phyloP scores from a whole-genome alignment of 2,329 filamentous ascomycete species.

The Cladosporium sp. region DNA sequence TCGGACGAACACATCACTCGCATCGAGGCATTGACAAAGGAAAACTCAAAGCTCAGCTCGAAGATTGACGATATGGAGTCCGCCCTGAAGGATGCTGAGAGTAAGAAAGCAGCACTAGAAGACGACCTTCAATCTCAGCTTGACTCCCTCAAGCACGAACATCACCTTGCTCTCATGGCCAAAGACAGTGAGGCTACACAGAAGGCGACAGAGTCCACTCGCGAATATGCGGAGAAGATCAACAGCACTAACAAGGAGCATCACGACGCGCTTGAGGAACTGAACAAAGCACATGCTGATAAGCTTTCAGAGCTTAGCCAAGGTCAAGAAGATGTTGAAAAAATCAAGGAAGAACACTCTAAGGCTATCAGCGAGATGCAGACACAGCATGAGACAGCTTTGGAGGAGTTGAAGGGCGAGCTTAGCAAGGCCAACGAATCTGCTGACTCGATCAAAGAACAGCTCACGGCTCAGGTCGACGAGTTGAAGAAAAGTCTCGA shows the following conservation, averaged over 20 bases:
- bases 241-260: slow-evolving; percentile 8
- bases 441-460: slow-evolving; percentile 7
- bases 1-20: slow-evolving; percentile 15
- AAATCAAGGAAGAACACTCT: slow-evolving; percentile 14
- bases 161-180: background rate
- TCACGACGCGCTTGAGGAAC: slow-evolving; percentile 1
- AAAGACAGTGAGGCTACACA: slow-evolving; percentile 1
- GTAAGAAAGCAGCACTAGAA: background rate
- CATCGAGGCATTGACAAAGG: slow-evolving; percentile 7
- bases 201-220: slow-evolving; percentile 1
- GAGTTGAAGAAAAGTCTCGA: slow-evolving; percentile 12
- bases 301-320: slow-evolving; percentile 15
- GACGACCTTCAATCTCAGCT: slow-evolving; percentile 4
- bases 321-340: slow-evolving; percentile 10
- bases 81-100: background rate
- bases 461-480: slow-evolving; percentile 9
- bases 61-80: background rate
- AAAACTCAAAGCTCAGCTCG: background rate
- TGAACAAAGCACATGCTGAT: slow-evolving; percentile 14
- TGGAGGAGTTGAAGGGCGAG: slow-evolving; percentile 13
- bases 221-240: slow-evolving; percentile 11
- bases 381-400: background rate
- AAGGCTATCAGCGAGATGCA: background rate
- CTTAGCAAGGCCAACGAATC: slow-evolving; percentile 11
- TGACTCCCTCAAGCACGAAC: background rate